These are phyloP conservation scores for Castanospermum australe DNA, from an alignment of 306 rosid species.

Conservation along the genomic window DNA sequence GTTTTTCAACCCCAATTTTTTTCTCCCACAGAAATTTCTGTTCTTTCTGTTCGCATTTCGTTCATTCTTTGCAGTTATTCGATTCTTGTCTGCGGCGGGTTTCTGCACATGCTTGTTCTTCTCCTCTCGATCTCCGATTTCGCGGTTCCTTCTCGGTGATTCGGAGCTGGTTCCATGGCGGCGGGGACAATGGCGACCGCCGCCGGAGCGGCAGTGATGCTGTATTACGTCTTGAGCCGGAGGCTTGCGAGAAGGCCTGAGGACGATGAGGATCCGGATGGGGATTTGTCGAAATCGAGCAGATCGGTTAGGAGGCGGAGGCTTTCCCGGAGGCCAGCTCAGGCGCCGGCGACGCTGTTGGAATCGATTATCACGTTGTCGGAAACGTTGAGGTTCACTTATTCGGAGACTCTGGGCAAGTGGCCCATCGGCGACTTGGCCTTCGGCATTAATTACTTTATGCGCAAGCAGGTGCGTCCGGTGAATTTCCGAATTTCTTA, in stretches of 20 bases:
- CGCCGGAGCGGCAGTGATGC: slow-evolving; percentile 82
- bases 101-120: background rate
- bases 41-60: background rate
- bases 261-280: slow-evolving; percentile 47
- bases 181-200: slow-evolving; percentile 95
- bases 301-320: slow-evolving; percentile 63
- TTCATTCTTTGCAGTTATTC: background rate
- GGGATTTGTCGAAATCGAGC: slow-evolving; percentile 52
- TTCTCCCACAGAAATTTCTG: background rate
- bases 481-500: background rate
- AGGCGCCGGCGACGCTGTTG: slow-evolving; percentile 84
- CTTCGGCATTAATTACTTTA: slow-evolving; percentile 88
- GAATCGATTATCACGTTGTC: slow-evolving; percentile 79
- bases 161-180: slow-evolving; percentile 57
- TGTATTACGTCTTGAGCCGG: slow-evolving; percentile 62
- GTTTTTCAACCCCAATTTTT: background rate
- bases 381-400: slow-evolving; percentile 87
- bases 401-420: slow-evolving; percentile 86
- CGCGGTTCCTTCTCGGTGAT: background rate
- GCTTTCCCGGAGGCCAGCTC: slow-evolving; percentile 88
- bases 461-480: slow-evolving; percentile 77
- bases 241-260: slow-evolving; percentile 39
- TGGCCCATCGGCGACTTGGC: slow-evolving; percentile 99
- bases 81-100: background rate
- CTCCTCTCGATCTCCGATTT: background rate